Conservation (phyloP, 129 eudicot species). For the Oenanthe sinensis region DNA sequence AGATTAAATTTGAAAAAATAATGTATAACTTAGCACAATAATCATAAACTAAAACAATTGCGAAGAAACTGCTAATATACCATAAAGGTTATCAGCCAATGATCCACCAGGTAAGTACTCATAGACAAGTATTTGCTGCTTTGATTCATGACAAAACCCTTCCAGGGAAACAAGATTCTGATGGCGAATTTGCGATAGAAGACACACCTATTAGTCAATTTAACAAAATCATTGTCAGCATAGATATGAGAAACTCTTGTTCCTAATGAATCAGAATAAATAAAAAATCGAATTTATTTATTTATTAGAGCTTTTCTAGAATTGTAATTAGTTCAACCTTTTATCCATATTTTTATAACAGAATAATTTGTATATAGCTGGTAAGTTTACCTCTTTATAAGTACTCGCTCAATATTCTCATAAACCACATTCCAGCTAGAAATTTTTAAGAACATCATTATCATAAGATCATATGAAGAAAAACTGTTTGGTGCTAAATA, state of each 20-base stretch:
- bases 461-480: too few species aligned
- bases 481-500: neutral
- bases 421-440: too few species aligned
- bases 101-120: constrained; percentile 89
- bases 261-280: neutral
- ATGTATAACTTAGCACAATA: neutral
- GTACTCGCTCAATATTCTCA: too few species aligned
- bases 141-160: constrained; percentile 77
- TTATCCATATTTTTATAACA: too few species aligned
- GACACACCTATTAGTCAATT: constrained; percentile 47
- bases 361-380: too few species aligned
- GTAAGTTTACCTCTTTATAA: too few species aligned
- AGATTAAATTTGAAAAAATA: neutral
- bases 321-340: too few species aligned
- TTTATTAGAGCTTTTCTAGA: neutral
- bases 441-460: too few species aligned
- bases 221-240: constrained; percentile 4
- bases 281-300: neutral
- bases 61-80: constrained; percentile 22
- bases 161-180: constrained; percentile 81
- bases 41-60: neutral
- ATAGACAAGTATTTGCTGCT: constrained; percentile 83
- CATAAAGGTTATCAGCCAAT: constrained; percentile 73
- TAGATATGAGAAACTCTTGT: neutral
- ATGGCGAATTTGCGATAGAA: constrained; percentile 70